Evolutionary conservation across 805 yeast species (phyloP), one percentile per base, ranked within the genome.

Genomic region (Monosporozyma siamensis): DNA sequence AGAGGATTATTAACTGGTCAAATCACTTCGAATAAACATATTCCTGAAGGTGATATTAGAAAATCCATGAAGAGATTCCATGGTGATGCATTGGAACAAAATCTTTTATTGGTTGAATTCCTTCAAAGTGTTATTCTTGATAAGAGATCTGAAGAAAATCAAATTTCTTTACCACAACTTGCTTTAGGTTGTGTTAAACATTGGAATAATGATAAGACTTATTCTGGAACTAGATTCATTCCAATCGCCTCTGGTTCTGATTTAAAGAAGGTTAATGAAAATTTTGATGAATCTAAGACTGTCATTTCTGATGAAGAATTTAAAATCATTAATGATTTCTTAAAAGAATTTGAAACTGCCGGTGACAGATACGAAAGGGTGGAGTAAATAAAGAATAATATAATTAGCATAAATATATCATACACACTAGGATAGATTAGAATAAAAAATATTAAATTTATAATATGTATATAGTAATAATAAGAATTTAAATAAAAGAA

Each of bases 171-270:
- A 7, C 77, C 88, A 7, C 95, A 87, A 61, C 50, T 83, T 31
- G 79, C 88, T 3, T 60, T 88, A 18, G 79, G 86, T 2, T 85
- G 85, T 78, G 63, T 78, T 44, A 64, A 71, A 42, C 69, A 73
- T 41, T 62, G 63, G 44, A 66, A 67, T 44, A 22, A 44, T 18
- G 63, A 64, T 31, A 23, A 48, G 7, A 64, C 66, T 40, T 70
- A 66, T 42, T 34, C 51, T 6, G 50, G 52, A n/a, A 74, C 88
- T 21, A 68, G 64, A 45, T 69, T 85, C 35, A 55, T 88, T 38
- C 94, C 95, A 26, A 82, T 88, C 58, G 95, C 96, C 17, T 80
- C 89, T 42, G 80, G 85, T 3, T 72, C 87, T 6, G 73, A 79
- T 30, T 59, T 65, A 3, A 66, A 61, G 8, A 78, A 85, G 58